Evolutionary conservation across 192 early-diverging fungal species (phyloP), one percentile per base, ranked within the genome.

Genomic region (Geranomyces variabilis): DNA sequence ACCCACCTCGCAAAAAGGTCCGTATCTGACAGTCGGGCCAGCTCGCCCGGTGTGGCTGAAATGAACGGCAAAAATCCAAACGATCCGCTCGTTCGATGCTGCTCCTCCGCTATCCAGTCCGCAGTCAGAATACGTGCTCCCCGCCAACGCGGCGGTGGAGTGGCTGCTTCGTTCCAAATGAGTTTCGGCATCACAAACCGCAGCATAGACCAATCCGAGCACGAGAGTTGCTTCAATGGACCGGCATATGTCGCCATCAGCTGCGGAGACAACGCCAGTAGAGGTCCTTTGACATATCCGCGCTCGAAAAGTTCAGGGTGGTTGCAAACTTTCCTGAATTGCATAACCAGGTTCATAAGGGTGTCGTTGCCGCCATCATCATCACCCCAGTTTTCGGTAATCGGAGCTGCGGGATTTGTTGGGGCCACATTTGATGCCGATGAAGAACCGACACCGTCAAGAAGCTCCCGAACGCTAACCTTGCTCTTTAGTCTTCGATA

Each of bases 331-430:
- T 96, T 96, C 66, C 94, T 89, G 33, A 95, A 80, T 77, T 96
- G 94, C 93, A 97, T 94, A n/a, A 96, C 92, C 66, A 96, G 70
- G 69, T 96, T 96, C 92, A 93, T 93, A 75, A 96, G 81, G 70
- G 87, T 93, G 71, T 92, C 70, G 33, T 41, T 24, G 6, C 55
- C 43, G 6, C 61, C 70, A 10, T 72, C 70, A 8, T 72, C 70
- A 28, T 64, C 91, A 19, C 64, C 71, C 1, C 60, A 34, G 21
- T 56, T 19, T 4, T 58, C 33, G 7, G 19, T 26, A n/a, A 24
- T 53, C 12, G 15, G 17, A 44, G 63, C 63, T 31, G 15, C 43
- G 8, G 15, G 15, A 17, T 56, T 46, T 44, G 43, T 34, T n/a
- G 28, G 63, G 26, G 30, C 34, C 14, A 41, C 28, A 47, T 29